Conservation (phyloP, 495 filamentous ascomycete genomes). For the Cladorrhinum samala region DNA sequence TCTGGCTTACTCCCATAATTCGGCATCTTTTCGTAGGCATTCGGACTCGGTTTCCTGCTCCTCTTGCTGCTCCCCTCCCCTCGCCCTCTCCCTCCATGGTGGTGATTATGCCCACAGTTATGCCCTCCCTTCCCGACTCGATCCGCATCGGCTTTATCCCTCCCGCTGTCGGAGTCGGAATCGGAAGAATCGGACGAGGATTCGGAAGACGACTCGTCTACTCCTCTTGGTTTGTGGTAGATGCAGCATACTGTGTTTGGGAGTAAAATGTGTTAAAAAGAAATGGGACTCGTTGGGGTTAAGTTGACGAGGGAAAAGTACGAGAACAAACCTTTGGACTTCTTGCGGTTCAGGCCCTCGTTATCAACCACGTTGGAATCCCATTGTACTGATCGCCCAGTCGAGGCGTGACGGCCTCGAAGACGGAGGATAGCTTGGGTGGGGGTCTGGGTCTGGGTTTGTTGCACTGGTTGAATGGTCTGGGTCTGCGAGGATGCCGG, state of each 20-base stretch:
- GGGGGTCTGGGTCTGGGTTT: constrained; percentile 15
- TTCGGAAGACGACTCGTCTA: constrained; percentile 76
- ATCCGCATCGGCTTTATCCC: constrained; percentile 19
- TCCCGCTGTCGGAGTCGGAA: constrained; percentile 34
- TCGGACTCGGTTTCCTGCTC: constrained; percentile 67
- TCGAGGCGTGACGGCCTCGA: constrained; percentile 34
- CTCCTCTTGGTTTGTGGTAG: constrained; percentile 77
- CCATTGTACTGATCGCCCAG: constrained; percentile 67
- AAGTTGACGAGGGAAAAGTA: constrained; percentile 7
- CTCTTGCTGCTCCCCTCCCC: constrained; percentile 36
- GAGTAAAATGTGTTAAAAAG: neutral
- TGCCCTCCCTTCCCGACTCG: constrained; percentile 7
- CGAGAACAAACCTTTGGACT: constrained; percentile 69
- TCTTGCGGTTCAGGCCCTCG: constrained; percentile 89
- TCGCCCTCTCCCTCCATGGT: constrained; percentile 19
- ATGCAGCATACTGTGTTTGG: constrained; percentile 84
- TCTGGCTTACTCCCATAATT: constrained; percentile 32
- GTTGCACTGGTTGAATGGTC: constrained; percentile 10
- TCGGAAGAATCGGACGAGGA: constrained; percentile 42
- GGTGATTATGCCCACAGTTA: constrained; percentile 32
- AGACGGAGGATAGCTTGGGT: constrained; percentile 41
- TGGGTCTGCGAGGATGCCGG: constrained; percentile 14
- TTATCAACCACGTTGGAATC: constrained; percentile 93
- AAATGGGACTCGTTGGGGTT: neutral
- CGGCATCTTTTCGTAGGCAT: constrained; percentile 93